phyloP scores from a whole-genome alignment of 441 rosid genomes.

The Populus hybrid region DNA sequence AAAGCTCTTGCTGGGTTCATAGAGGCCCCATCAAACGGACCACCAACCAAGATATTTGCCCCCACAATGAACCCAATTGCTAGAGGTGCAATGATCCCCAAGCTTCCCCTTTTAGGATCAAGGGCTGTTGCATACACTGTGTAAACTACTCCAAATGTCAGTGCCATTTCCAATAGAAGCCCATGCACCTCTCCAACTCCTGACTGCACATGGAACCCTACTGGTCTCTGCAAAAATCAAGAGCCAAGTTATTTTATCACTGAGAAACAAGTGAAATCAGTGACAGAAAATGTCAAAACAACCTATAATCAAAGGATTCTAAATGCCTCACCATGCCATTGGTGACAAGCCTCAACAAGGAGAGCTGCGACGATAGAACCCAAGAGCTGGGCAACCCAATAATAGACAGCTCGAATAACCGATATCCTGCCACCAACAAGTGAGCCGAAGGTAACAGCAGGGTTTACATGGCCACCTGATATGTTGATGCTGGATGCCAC shows the following conservation, averaged over 20 bases:
- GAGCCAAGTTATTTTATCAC: neutral
- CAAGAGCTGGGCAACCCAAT: conserved; percentile 35
- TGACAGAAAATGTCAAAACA: neutral
- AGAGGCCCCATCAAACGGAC: conserved; percentile 74
- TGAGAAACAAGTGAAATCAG: neutral
- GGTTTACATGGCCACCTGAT: conserved; percentile 45
- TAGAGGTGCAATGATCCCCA: conserved; percentile 66
- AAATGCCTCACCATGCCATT: conserved; percentile 24
- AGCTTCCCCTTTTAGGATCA: conserved; percentile 77
- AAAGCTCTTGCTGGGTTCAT: conserved; percentile 87
- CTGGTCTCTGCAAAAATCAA: conserved; percentile 55
- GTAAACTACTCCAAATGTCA: conserved; percentile 68
- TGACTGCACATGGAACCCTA: conserved; percentile 49
- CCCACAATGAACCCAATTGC: conserved; percentile 67
- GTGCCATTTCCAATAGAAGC: conserved; percentile 51
- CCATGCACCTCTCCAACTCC: conserved; percentile 54
- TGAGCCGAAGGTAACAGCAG: no score
- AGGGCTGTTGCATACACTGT: conserved; percentile 58
- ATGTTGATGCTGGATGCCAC: conserved; percentile 61
- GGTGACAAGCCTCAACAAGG: conserved; percentile 54
- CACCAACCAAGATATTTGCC: conserved; percentile 72
- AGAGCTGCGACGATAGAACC: conserved; percentile 36
- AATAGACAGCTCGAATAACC: conserved; percentile 20
- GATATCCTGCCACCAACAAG: conserved; percentile 3
- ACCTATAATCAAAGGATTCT: conserved; percentile 9